Evolutionary conservation across 2,329 filamentous ascomycete genomes (phyloP), one percentile per base, ranked within the genome.

Genomic region (Aspergillus sp.): DNA sequence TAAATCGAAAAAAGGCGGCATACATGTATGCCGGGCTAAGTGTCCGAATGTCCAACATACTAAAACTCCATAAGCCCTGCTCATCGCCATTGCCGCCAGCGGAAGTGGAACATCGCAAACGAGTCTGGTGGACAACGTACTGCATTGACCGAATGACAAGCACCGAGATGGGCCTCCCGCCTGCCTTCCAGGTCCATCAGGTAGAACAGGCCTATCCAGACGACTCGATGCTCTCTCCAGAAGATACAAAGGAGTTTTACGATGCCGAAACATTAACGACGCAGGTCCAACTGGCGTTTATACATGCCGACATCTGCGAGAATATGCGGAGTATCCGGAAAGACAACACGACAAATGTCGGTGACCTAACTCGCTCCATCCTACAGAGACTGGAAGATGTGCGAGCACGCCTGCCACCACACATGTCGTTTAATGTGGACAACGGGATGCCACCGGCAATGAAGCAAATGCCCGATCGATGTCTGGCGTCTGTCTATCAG

Each of bases 81-180:
- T 18, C 38, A 18, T 20, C 36, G 6, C n/a, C 20, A 5, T 4
- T 15, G 9, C 20, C 36, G 30, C n/a, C 43, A 12, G 13, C 59
- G 9, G 62, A 63, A 41, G 22, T 42, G 11, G 62, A 66, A 39
- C 62, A 66, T 34, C 53, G 56, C 3, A 61, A 60, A 18, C 64
- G 64, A 9, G 53, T 66, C 3, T 66, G 62, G 62, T 64, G 64
- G 64, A 63, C 64, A n/a, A 47, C 61, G 26, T 51, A 53, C 34
- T 61, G 56, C 30, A 49, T 63, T 6, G 61, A 63, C 24, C 22
- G 39, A 8, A 63, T 61, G 58, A 59, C 61, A 1, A 55, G 56
- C 39, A 61, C 56, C 5, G 56, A 63, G 39, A 18, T 56, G 30
- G 56, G 51, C 3, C 43, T 62, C n/a, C 34, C 49, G n/a, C 53